phyloP scores from a whole-genome alignment of 1,284 basidiomycete species.

The Ustilago xerochloae region DNA sequence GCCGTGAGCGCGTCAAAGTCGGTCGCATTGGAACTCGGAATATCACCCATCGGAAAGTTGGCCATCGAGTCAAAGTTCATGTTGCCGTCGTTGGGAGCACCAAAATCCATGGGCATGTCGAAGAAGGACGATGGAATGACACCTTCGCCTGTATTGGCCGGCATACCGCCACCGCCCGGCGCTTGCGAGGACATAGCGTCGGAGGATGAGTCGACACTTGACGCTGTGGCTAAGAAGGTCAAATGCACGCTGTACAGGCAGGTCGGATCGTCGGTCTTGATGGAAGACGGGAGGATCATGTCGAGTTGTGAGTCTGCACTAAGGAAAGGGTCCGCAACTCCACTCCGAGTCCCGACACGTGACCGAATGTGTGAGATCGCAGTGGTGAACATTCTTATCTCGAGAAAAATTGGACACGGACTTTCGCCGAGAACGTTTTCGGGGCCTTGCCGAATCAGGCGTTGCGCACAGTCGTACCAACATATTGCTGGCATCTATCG shows the following conservation, averaged over 20 bases:
- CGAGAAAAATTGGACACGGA: background rate
- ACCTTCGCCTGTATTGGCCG: slow-evolving; percentile 17
- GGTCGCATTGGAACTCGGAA: slow-evolving; percentile 14
- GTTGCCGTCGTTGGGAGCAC: background rate
- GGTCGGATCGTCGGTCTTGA: too few relatives aligned
- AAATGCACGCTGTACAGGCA: too few relatives aligned
- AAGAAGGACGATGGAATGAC: slow-evolving; percentile 44
- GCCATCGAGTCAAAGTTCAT: slow-evolving; percentile 27
- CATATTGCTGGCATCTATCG: background rate
- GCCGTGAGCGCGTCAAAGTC: slow-evolving; percentile 33
- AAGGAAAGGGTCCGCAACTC: slow-evolving; percentile 4
- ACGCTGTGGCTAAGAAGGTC: background rate
- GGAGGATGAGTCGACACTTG: background rate
- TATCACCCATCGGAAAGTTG: slow-evolving; percentile 5
- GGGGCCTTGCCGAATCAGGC: background rate
- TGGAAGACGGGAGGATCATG: background rate
- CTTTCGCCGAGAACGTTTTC: background rate
- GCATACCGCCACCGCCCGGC: slow-evolving; percentile 5
- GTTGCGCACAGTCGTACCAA: background rate
- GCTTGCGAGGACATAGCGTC: slow-evolving; percentile 24
- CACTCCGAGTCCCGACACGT: background rate
- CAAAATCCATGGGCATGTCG: slow-evolving; percentile 43
- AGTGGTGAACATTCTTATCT: background rate
- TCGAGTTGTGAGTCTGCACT: background rate
- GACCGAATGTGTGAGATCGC: background rate